phyloP scores from a whole-genome alignment of 176 grass and related monocot genomes.

The Aegilops bicornis region DNA sequence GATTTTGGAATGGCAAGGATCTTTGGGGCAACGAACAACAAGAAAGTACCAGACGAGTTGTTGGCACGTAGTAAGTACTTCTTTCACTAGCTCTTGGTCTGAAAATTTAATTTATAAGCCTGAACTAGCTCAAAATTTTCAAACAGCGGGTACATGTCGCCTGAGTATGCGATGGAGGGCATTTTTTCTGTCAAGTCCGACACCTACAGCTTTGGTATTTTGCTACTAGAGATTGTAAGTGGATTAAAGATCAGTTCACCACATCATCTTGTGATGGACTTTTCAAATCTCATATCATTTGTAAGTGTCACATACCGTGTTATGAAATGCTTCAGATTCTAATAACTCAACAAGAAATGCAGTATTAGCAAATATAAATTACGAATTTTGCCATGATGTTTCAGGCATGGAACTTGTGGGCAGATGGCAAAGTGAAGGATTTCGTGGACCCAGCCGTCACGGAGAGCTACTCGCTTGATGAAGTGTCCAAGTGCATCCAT shows the following conservation, averaged over 20 bases:
- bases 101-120: background rate
- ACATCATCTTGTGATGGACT: background rate
- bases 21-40: slow-evolving; percentile 39
- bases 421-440: background rate
- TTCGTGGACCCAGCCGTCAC: slow-evolving; percentile 19
- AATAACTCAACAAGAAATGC: background rate
- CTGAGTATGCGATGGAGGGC: slow-evolving; percentile 52
- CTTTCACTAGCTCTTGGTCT: background rate
- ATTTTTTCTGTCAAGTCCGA: slow-evolving; percentile 55
- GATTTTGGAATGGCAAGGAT: slow-evolving; percentile 62
- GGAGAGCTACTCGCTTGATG: background rate
- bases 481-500: slow-evolving; percentile 43
- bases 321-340: background rate
- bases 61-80: slow-evolving; percentile 52
- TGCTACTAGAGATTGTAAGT: slow-evolving; percentile 58
- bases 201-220: slow-evolving; percentile 61
- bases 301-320: slow-evolving; percentile 23
- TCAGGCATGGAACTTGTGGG: slow-evolving; percentile 44
- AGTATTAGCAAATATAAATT: background rate
- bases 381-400: background rate
- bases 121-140: background rate
- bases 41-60: slow-evolving; percentile 38
- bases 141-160: slow-evolving; percentile 64
- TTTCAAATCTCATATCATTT: slow-evolving; percentile 31
- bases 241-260: slow-evolving; percentile 41